Conservation (phyloP, 257 asterid species). For the Solanum pinnatisectum region DNA sequence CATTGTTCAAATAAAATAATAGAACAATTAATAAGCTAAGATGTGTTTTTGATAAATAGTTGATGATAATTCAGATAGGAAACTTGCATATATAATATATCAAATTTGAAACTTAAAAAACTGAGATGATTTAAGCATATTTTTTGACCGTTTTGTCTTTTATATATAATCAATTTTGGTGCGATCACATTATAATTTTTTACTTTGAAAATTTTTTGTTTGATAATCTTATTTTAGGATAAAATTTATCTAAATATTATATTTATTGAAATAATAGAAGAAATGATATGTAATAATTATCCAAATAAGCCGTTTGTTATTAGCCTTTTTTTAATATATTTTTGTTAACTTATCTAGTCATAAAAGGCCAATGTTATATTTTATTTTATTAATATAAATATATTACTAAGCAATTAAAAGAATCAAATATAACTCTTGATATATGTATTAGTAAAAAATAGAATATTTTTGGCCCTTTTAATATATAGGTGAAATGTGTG, state of each 20-base stretch:
- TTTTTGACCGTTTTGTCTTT: accelerated
- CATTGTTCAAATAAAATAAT: too few species aligned
- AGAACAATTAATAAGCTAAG: too few species aligned
- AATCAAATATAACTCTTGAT: background rate
- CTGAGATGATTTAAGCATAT: background rate
- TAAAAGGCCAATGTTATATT: background rate
- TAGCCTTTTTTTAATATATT: background rate
- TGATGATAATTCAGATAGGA: accelerated
- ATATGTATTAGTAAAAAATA: background rate
- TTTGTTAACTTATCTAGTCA: background rate
- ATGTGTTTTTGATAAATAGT: too few species aligned
- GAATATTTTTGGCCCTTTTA: background rate
- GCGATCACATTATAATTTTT: too few species aligned
- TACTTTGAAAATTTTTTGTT: too few species aligned
- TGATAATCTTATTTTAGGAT: too few species aligned
- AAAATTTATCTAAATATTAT: background rate
- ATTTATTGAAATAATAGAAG: background rate
- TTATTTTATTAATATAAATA: background rate
- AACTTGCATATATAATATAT: too few species aligned
- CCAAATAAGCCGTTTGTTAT: background rate
- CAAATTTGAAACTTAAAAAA: too few species aligned
- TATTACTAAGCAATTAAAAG: background rate
- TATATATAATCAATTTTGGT: too few species aligned
- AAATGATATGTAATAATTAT: background rate
- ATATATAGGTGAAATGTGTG: background rate